Conservation (phyloP, 2,329 filamentous ascomycete species). For the Hypoxylon sp. region DNA sequence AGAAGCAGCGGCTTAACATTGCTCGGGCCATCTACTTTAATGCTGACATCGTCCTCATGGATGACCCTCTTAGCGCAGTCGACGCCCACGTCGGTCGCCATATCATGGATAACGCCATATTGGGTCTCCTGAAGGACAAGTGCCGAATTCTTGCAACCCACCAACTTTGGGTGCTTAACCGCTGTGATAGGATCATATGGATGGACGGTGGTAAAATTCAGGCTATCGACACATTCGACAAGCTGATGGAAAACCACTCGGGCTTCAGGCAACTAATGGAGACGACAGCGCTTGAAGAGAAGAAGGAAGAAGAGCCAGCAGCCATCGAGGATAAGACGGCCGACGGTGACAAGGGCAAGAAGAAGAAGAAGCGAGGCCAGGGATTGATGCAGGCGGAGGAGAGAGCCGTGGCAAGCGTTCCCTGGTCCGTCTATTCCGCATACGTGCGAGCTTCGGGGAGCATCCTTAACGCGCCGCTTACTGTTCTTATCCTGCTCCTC, state of each 20-base stretch:
- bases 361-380: constrained; percentile 65
- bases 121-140: constrained; percentile 86
- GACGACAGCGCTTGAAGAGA: constrained; percentile 78
- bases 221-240: constrained; percentile 87
- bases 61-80: constrained; percentile 73
- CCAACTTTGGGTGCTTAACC: constrained; percentile 89
- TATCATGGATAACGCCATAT: constrained; percentile 93
- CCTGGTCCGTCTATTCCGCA: constrained; percentile 79
- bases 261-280: constrained; percentile 86
- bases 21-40: constrained; percentile 80
- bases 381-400: constrained; percentile 75
- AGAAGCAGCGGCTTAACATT: constrained; percentile 95
- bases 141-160: constrained; percentile 93
- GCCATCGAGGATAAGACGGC: constrained; percentile 57
- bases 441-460: constrained; percentile 81
- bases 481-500: constrained; percentile 69
- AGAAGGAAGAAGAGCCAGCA: constrained; percentile 61
- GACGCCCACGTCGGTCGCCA: constrained; percentile 75
- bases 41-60: constrained; percentile 72
- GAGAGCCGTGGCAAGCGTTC: constrained; percentile 77
- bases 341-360: constrained; percentile 54
- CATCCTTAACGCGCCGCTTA: constrained; percentile 71
- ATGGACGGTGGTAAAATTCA: constrained; percentile 87
- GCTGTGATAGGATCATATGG: constrained; percentile 91
- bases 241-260: constrained; percentile 80